These are phyloP conservation scores for Saccharomycopsis vini DNA, from an alignment of 805 yeast genomes.

Conservation along the genomic window DNA sequence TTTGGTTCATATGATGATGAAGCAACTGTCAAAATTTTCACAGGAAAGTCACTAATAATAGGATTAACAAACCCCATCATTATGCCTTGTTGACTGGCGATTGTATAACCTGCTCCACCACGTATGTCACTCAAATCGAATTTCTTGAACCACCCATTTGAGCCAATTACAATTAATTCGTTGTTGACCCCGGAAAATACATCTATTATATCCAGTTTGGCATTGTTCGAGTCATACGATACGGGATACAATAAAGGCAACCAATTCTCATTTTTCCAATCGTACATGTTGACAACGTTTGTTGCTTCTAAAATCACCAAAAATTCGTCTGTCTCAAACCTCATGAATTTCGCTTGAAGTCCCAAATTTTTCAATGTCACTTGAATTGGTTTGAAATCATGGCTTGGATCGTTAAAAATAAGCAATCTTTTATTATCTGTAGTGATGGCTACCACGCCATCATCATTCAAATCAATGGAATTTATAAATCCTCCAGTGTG, in stretches of 20 bases:
- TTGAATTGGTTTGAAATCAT: background rate
- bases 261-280: conserved; percentile 28
- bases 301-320: conserved; percentile 25
- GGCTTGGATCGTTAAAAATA: background rate
- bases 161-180: conserved; percentile 5
- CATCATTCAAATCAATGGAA: conserved; percentile 1
- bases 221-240: conserved; percentile 17
- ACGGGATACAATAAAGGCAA: conserved; percentile 27
- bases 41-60: too few species aligned
- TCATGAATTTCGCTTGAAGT: background rate
- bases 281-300: conserved; percentile 25
- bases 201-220: background rate
- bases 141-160: conserved; percentile 6
- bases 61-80: conserved; percentile 5
- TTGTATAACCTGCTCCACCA: conserved; percentile 9
- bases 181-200: background rate
- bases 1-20: too few species aligned
- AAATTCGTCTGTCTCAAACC: background rate
- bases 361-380: background rate
- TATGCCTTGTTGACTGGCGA: background rate
- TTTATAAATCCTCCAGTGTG: conserved; percentile 1
- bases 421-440: conserved; percentile 3
- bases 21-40: too few species aligned
- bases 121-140: conserved; percentile 5
- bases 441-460: conserved; percentile 11